These are phyloP conservation scores for Mollisia scopiformis DNA, from an alignment of 2,329 filamentous ascomycete genomes.

Conservation along the genomic window DNA sequence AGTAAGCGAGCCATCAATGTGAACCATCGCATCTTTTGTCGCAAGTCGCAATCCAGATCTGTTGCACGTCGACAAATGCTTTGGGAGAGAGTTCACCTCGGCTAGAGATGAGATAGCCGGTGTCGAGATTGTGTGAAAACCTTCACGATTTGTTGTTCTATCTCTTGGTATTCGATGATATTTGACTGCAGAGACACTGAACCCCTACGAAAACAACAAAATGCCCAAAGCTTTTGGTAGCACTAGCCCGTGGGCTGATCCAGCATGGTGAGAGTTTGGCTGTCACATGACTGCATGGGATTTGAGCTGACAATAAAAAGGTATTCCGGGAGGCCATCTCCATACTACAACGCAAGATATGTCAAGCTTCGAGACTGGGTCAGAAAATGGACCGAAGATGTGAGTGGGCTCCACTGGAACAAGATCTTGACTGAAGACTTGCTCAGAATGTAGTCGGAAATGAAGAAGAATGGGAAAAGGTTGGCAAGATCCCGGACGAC, in stretches of 20 bases:
- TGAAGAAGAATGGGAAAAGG: conserved; percentile 14
- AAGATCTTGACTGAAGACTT: not conserved
- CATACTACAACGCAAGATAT: conserved; percentile 20
- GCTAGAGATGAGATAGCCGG: not conserved
- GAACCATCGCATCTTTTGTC: not conserved
- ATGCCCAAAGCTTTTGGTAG: conserved; percentile 4
- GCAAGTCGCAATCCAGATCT: not conserved
- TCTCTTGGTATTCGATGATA: too few species aligned
- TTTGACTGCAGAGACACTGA: too few species aligned
- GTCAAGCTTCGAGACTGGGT: conserved; percentile 16
- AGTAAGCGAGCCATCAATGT: not conserved
- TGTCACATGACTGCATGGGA: not conserved
- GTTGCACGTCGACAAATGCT: not conserved
- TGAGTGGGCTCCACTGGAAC: not conserved
- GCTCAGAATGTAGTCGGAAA: conserved; percentile 13
- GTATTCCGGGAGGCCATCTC: conserved; percentile 20
- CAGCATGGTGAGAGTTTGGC: conserved; percentile 1
- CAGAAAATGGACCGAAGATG: conserved; percentile 18
- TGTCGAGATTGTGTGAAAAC: not conserved
- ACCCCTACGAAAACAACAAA: too few species aligned
- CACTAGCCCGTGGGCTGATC: conserved; percentile 10
- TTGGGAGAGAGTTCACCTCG: not conserved
- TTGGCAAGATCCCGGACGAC: conserved; percentile 16
- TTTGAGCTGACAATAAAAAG: conserved; percentile 4
- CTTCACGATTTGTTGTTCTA: not conserved